These are phyloP conservation scores for Cyberlindnera suaveolens DNA, from an alignment of 805 yeast species.

Conservation along the genomic window DNA sequence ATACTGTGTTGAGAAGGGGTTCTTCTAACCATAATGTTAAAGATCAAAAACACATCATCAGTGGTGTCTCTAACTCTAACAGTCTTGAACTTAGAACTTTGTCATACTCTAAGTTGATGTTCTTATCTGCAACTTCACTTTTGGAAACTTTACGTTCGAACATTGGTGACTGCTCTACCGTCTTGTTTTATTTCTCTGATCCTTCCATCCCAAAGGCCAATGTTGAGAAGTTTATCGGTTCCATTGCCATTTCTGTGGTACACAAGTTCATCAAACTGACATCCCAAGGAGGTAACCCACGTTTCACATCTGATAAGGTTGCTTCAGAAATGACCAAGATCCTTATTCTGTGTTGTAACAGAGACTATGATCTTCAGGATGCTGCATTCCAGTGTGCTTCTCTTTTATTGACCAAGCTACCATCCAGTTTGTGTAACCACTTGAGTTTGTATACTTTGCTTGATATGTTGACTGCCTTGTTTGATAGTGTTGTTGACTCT, in stretches of 20 bases:
- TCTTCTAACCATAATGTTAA: constrained; percentile 76
- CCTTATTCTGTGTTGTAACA: constrained; percentile 69
- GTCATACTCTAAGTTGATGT: constrained; percentile 77
- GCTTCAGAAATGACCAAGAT: constrained; percentile 67
- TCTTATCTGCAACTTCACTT: constrained; percentile 73
- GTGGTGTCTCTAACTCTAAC: constrained; percentile 32
- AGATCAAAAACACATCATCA: constrained; percentile 59
- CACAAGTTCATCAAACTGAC: constrained; percentile 45
- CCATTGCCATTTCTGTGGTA: constrained; percentile 54
- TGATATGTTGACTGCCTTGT: constrained; percentile 72
- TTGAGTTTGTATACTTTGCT: constrained; percentile 69
- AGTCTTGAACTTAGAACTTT: constrained; percentile 46
- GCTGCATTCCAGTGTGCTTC: constrained; percentile 78
- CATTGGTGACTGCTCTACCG: constrained; percentile 76
- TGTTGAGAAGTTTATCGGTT: constrained; percentile 61
- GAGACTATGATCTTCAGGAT: constrained; percentile 66
- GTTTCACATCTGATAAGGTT: constrained; percentile 50
- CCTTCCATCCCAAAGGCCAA: constrained; percentile 70
- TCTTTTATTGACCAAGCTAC: constrained; percentile 54
- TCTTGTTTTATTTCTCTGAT: constrained; percentile 76
- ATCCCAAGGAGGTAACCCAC: constrained; percentile 45
- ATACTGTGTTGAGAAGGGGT: constrained; percentile 84
- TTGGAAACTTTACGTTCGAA: constrained; percentile 75
- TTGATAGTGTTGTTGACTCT: constrained; percentile 77
- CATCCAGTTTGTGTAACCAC: constrained; percentile 74